phyloP scores from a whole-genome alignment of 148 eudicot genomes.

The Suaeda aralocaspica region DNA sequence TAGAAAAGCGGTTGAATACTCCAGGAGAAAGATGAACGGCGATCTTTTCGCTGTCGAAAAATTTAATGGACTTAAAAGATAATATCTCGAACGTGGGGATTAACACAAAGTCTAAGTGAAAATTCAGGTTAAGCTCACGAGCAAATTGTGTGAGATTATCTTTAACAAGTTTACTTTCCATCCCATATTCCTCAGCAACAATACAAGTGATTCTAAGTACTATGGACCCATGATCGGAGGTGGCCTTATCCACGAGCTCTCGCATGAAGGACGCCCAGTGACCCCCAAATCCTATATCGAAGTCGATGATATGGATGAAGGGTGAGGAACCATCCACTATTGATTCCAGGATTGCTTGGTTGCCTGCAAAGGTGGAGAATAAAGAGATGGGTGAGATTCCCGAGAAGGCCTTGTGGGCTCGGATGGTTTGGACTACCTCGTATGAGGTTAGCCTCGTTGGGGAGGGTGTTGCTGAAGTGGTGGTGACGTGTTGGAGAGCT shows the following conservation, averaged over 20 bases:
- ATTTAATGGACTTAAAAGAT: conserved; percentile 58
- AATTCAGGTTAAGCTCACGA: conserved; percentile 56
- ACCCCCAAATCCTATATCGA: conserved; percentile 84
- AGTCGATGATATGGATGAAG: conserved; percentile 71
- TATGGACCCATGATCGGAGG: conserved; percentile 34
- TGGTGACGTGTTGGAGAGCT: conserved; percentile 56
- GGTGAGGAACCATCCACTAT: conserved; percentile 50
- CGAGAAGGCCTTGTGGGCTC: conserved; percentile 62
- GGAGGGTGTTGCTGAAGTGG: conserved; percentile 27
- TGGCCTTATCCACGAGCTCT: conserved; percentile 56
- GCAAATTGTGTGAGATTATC: conserved; percentile 76
- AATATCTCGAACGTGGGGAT: conserved; percentile 53
- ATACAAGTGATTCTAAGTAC: conserved; percentile 66
- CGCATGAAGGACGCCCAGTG: conserved; percentile 93
- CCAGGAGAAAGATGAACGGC: conserved; percentile 56
- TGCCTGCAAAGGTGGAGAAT: conserved; percentile 85
- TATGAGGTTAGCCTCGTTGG: conserved; percentile 32
- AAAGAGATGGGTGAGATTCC: conserved; percentile 71
- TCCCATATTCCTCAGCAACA: conserved; percentile 59
- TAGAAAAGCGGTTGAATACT: conserved; percentile 54
- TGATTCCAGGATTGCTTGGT: conserved; percentile 80
- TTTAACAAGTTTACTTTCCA: conserved; percentile 56
- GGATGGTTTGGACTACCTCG: conserved; percentile 68
- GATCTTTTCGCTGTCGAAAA: conserved; percentile 57
- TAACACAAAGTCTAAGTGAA: conserved; percentile 58